Percentiles rank a stretch among this genome's conserved stretches.
These are phyloP conservation scores for Ophiostoma triangulosporum DNA, from an alignment of 2,329 filamentous ascomycete species.

Conservation along the genomic window DNA sequence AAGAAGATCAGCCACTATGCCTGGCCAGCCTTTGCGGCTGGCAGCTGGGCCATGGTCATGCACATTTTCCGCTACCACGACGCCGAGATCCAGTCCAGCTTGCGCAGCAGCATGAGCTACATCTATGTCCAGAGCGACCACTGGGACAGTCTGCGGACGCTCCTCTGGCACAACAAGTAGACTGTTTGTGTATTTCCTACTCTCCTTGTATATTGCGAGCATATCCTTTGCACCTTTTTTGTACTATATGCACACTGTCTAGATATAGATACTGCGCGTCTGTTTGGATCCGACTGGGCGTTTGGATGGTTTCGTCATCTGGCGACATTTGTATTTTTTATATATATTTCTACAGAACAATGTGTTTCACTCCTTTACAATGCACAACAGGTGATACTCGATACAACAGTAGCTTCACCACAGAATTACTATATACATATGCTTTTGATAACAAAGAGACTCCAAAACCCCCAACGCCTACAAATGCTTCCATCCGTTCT, in stretches of 20 bases:
- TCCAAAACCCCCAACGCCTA: constrained; percentile 15
- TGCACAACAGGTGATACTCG: no score
- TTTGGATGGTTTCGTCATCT: not conserved
- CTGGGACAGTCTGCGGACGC: constrained; percentile 76
- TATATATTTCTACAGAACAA: no score
- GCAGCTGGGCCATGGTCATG: constrained; percentile 93
- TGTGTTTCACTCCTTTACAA: not conserved
- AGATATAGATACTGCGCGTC: not conserved
- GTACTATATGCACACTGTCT: not conserved
- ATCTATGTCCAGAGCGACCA: constrained; percentile 84
- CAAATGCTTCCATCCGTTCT: constrained; percentile 45
- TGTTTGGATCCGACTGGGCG: not conserved
- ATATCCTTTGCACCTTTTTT: not conserved
- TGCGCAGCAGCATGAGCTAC: constrained; percentile 93
- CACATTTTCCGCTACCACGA: constrained; percentile 87
- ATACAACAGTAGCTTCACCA: no score
- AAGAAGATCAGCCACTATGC: constrained; percentile 51
- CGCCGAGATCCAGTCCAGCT: constrained; percentile 76
- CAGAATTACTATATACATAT: not conserved
- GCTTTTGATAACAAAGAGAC: not conserved
- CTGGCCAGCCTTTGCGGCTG: constrained; percentile 83
- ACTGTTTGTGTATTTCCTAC: not conserved
- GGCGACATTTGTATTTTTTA: not conserved
- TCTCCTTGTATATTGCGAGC: constrained; percentile 4
- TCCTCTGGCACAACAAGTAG: constrained; percentile 72